A percentile compares a stretch with the other conserved stretches of the same genome.
Evolutionary conservation across 176 grass and related monocot genomes (phyloP).

Genomic region (Otatea glauca): DNA sequence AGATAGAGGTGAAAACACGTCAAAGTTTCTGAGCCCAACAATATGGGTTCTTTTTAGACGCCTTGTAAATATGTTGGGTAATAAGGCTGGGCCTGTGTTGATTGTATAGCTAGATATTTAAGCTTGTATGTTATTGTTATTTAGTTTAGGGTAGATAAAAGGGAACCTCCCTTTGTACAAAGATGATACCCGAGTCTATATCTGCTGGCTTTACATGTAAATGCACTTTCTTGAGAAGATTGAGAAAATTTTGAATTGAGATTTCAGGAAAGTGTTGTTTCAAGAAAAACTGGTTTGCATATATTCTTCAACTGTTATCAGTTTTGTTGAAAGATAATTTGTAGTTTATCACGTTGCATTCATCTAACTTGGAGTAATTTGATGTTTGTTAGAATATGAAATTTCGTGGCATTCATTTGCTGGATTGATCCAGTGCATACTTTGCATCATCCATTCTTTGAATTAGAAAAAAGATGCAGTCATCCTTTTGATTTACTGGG

Average conservation of each 20-base stretch:
- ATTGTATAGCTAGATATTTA: constrained; percentile 39
- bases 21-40: constrained; percentile 36
- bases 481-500: background rate
- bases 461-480: background rate
- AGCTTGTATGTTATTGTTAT: constrained; percentile 45
- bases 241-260: background rate
- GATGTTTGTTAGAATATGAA: background rate
- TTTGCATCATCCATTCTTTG: background rate
- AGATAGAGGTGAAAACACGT: constrained; percentile 40
- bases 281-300: background rate
- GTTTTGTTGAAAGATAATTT: background rate
- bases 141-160: constrained; percentile 44
- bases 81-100: constrained; percentile 39
- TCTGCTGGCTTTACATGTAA: constrained; percentile 40
- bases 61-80: constrained; percentile 48
- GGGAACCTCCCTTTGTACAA: constrained; percentile 17
- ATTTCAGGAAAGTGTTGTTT: background rate
- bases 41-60: constrained; percentile 14
- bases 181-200: constrained; percentile 3
- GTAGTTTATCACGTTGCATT: background rate
- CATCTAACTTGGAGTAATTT: background rate
- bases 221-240: background rate
- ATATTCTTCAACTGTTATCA: background rate
- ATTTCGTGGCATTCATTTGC: background rate
- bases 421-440: background rate